These are phyloP conservation scores for Annulohypoxylon moriforme DNA, from an alignment of 495 filamentous ascomycete species.

Conservation along the genomic window DNA sequence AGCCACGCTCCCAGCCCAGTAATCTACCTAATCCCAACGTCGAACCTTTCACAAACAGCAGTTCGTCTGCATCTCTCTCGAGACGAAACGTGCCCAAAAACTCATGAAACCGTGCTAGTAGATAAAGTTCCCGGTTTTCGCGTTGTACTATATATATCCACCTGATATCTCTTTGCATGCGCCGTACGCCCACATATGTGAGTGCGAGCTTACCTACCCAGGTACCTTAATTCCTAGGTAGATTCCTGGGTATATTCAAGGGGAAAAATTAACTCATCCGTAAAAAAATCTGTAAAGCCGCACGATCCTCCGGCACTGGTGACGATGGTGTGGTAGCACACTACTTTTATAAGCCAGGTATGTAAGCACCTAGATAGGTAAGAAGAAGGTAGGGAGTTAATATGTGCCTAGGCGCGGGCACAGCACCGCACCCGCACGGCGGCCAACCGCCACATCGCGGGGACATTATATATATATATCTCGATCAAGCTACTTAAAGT, in stretches of 20 bases:
- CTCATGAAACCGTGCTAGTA: neutral
- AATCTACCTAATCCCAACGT: neutral
- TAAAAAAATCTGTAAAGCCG: no score
- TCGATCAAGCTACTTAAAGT: neutral
- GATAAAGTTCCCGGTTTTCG: neutral
- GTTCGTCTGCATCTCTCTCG: neutral
- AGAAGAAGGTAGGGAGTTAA: neutral
- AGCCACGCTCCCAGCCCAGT: neutral
- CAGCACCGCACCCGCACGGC: no score
- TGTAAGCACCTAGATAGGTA: neutral
- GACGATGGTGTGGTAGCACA: slow-evolving; percentile 14
- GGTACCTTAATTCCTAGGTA: no score
- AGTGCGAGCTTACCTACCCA: no score
- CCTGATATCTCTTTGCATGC: neutral
- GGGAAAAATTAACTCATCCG: no score
- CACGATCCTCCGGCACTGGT: slow-evolving; percentile 5
- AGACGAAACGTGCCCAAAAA: neutral
- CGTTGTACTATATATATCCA: neutral
- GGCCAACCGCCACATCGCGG: slow-evolving; percentile 16
- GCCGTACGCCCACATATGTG: neutral
- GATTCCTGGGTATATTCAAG: no score
- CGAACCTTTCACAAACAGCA: neutral
- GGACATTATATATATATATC: neutral
- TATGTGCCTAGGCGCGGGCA: neutral
- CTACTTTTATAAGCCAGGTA: neutral